These are phyloP conservation scores for Chaetomiaceae sp. DNA, from an alignment of 2,329 filamentous ascomycete species.

Conservation along the genomic window DNA sequence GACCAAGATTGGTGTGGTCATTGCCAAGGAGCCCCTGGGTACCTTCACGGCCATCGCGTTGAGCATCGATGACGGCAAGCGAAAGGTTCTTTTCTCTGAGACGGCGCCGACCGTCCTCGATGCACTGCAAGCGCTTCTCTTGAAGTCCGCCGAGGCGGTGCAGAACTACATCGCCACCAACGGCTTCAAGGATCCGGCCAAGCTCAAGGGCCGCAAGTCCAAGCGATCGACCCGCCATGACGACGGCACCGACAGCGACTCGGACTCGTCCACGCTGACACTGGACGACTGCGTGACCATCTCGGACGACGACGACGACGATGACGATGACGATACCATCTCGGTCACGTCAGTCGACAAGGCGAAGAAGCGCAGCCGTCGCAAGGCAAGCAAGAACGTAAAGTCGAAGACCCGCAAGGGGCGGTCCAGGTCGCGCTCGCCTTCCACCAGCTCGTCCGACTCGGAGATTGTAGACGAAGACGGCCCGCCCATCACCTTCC, in stretches of 20 bases:
- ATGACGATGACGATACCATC: too few relatives aligned
- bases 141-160: constrained; percentile 35
- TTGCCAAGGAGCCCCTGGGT: constrained; percentile 24
- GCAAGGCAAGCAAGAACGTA: constrained; percentile 6
- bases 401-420: constrained; percentile 11
- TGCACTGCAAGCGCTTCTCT: constrained; percentile 34
- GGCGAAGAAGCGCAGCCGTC: constrained; percentile 6
- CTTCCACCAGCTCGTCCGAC: constrained; percentile 9
- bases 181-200: constrained; percentile 27
- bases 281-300: constrained; percentile 18
- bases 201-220: constrained; percentile 8
- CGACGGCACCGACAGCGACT: constrained; percentile 15
- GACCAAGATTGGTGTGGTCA: constrained; percentile 21
- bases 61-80: constrained; percentile 21
- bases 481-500: constrained; percentile 16
- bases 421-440: constrained; percentile 17
- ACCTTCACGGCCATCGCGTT: constrained; percentile 25
- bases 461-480: constrained; percentile 5
- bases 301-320: constrained; percentile 19
- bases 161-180: constrained; percentile 29
- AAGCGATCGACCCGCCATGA: constrained; percentile 1
- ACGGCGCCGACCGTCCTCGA: constrained; percentile 26
- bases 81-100: constrained; percentile 30
- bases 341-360: constrained; percentile 12
- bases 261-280: constrained; percentile 16